Conservation (phyloP, 345 rosid species). For the Cardiospermum halicacabum region DNA sequence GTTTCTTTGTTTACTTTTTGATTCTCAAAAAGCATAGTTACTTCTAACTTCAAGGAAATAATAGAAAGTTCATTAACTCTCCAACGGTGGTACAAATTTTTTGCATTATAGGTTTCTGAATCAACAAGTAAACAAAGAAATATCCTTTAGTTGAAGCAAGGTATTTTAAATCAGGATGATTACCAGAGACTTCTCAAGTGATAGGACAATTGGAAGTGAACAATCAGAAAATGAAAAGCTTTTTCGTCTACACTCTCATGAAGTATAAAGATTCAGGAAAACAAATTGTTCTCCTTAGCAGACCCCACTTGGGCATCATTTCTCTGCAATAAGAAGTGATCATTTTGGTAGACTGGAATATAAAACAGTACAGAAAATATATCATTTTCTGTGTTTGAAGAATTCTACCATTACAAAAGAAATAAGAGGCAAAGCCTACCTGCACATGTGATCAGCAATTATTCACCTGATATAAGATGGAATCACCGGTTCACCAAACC, state of each 20-base stretch:
- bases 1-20: no score
- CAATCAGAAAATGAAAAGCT: no score
- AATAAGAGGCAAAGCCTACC: not conserved
- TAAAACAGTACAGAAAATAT: not conserved
- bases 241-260: no score
- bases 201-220: no score
- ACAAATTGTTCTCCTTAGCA: not conserved
- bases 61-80: not conserved
- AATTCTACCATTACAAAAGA: not conserved
- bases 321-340: not conserved
- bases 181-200: no score
- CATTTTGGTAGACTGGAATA: not conserved
- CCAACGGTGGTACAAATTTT: not conserved
- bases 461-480: not conserved
- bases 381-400: not conserved
- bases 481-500: not conserved
- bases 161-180: no score
- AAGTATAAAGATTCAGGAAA: conserved; percentile 1
- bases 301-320: conserved; percentile 7
- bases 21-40: not conserved
- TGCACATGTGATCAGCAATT: not conserved
- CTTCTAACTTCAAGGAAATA: not conserved
- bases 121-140: not conserved
- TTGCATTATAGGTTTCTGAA: not conserved
- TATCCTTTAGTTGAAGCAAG: not conserved